These are phyloP conservation scores for Colletotrichum lini DNA, from an alignment of 2,329 filamentous ascomycete species.

Conservation along the genomic window DNA sequence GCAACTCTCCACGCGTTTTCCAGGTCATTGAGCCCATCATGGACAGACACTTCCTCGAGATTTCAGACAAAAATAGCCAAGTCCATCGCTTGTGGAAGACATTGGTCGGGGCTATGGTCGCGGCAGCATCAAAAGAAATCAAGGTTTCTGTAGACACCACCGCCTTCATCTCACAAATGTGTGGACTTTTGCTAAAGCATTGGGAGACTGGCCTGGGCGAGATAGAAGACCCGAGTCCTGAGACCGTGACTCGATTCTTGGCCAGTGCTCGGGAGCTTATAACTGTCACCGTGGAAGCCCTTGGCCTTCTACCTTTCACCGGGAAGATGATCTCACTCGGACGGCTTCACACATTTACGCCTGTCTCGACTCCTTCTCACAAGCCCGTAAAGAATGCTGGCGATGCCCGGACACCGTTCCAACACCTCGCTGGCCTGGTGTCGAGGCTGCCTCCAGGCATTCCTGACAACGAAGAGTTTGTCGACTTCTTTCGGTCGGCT, in stretches of 20 bases:
- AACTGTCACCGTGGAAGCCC: constrained; percentile 61
- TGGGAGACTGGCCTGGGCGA: constrained; percentile 74
- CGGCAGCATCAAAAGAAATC: constrained; percentile 86
- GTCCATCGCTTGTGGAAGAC: constrained; percentile 71
- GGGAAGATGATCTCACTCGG: constrained; percentile 70
- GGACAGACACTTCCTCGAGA: constrained; percentile 71
- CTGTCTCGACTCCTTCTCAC: constrained; percentile 77
- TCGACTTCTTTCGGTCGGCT: constrained; percentile 63
- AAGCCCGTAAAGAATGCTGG: constrained; percentile 67
- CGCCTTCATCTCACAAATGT: constrained; percentile 80
- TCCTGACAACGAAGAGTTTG: constrained; percentile 62
- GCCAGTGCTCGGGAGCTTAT: constrained; percentile 67
- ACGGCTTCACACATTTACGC: constrained; percentile 70
- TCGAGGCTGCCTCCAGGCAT: constrained; percentile 64
- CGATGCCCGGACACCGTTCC: constrained; percentile 71
- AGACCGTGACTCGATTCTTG: constrained; percentile 65
- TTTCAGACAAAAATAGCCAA: constrained; percentile 72
- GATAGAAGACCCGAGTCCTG: constrained; percentile 65
- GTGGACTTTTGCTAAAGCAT: constrained; percentile 77
- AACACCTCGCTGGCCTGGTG: constrained; percentile 76
- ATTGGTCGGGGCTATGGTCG: constrained; percentile 74
- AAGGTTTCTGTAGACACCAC: constrained; percentile 89
- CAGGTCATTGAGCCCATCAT: constrained; percentile 72
- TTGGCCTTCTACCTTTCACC: constrained; percentile 74
- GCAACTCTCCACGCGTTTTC: constrained; percentile 77